Evolutionary conservation across 1,139 yeast species (phyloP).

Genomic region (Diutina ranongensis): DNA sequence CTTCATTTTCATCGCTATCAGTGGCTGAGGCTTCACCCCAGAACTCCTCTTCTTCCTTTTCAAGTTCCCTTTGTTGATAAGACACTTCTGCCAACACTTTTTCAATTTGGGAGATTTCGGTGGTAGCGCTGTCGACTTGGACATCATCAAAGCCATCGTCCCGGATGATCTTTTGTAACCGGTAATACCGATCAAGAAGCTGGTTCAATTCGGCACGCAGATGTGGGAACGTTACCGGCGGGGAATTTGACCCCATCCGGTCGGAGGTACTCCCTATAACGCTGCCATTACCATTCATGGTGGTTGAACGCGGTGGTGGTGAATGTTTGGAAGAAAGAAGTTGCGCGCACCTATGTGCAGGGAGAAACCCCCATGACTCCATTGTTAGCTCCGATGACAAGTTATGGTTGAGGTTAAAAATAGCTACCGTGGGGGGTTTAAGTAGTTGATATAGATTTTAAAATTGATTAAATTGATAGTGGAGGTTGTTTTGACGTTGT

Average conservation of each 20-base stretch:
- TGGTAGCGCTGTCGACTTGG: neutral
- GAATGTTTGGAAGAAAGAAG: neutral
- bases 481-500: too few species aligned
- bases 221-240: neutral
- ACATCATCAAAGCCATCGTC: neutral
- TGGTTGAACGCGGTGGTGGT: constrained; percentile 1
- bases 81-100: constrained; percentile 2
- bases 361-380: neutral
- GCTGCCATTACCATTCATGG: constrained; percentile 5
- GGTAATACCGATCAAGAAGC: constrained; percentile 5
- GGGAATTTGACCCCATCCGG: neutral
- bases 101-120: neutral
- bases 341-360: neutral
- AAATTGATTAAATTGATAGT: too few species aligned
- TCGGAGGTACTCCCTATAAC: constrained; percentile 2
- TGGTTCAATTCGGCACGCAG: constrained; percentile 6
- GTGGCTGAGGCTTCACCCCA: neutral
- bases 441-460: too few species aligned
- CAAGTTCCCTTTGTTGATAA: neutral
- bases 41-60: constrained; percentile 2
- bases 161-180: neutral
- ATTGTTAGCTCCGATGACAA: too few species aligned
- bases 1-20: neutral
- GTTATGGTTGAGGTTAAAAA: too few species aligned
- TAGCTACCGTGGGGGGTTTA: too few species aligned